These are phyloP conservation scores for Epichloe scottii DNA, from an alignment of 2,329 filamentous ascomycete genomes.

Conservation along the genomic window DNA sequence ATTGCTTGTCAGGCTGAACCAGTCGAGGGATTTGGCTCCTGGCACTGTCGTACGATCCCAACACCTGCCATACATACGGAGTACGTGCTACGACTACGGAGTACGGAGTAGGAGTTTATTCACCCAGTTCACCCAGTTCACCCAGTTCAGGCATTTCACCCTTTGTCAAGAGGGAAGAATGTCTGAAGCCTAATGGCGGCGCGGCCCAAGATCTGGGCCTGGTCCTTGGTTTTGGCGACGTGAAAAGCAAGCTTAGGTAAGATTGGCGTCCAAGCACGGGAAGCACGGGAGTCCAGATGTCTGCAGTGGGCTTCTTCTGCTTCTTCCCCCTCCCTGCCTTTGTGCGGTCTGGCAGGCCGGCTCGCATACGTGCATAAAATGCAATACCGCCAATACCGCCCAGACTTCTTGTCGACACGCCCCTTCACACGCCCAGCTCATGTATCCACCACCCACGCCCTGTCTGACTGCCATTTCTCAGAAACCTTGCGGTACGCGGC, in stretches of 20 bases:
- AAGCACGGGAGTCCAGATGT: too few relatives aligned
- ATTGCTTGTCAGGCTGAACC: too few relatives aligned
- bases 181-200: not conserved
- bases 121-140: too few relatives aligned
- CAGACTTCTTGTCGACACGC: not conserved
- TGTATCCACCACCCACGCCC: not conserved
- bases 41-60: too few relatives aligned
- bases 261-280: not conserved
- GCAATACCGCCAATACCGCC: not conserved
- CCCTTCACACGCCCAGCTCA: not conserved
- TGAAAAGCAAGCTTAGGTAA: not conserved
- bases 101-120: not conserved
- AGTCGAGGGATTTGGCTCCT: too few relatives aligned
- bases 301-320: too few relatives aligned
- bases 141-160: too few relatives aligned
- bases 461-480: slow-evolving; percentile 2
- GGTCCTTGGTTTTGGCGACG: not conserved
- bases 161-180: not conserved
- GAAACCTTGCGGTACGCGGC: slow-evolving; percentile 5
- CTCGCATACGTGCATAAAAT: slow-evolving; percentile 6
- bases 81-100: too few relatives aligned
- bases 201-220: not conserved
- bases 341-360: not conserved
- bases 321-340: too few relatives aligned
- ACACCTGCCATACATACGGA: too few relatives aligned